Conservation (phyloP, 192 early-diverging fungal genomes). For the Anaeromyces robustus region DNA sequence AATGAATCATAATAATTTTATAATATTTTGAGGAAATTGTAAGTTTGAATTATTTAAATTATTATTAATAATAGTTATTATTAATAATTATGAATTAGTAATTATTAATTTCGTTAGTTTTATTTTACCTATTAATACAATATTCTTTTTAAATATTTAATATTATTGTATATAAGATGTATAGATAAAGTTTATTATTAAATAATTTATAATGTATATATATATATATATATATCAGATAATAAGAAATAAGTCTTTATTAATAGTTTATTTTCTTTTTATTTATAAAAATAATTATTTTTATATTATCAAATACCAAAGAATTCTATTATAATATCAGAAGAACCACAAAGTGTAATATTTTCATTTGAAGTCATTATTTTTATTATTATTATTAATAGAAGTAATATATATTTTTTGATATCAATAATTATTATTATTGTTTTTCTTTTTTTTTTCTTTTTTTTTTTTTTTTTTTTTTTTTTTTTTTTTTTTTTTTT, state of each 20-base stretch:
- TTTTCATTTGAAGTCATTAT: conserved; percentile 7
- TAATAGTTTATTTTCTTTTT: background rate
- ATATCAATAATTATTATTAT: too few relatives aligned
- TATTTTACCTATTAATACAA: conserved; percentile 53
- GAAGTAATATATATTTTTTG: too few relatives aligned
- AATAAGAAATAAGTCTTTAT: background rate
- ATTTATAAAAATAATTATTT: conserved; percentile 1
- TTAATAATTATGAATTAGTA: background rate
- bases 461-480: too few relatives aligned
- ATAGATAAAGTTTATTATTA: background rate
- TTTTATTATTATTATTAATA: too few relatives aligned
- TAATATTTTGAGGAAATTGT: background rate
- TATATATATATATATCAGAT: background rate
- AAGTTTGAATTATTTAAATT: conserved; percentile 31
- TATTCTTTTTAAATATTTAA: conserved; percentile 23
- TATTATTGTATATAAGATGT: too few relatives aligned
- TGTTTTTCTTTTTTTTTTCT: too few relatives aligned
- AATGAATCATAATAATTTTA: too few relatives aligned
- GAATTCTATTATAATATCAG: conserved; percentile 72
- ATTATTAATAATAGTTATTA: background rate
- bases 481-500: too few relatives aligned
- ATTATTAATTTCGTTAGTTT: background rate
- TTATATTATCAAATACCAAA: too few relatives aligned
- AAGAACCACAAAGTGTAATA: conserved; percentile 73
- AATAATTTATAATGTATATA: background rate